A percentile compares a stretch with the other conserved stretches of the same genome.
phyloP scores from a whole-genome alignment of 2,329 filamentous ascomycete species.

The Fusarium transvaalense region DNA sequence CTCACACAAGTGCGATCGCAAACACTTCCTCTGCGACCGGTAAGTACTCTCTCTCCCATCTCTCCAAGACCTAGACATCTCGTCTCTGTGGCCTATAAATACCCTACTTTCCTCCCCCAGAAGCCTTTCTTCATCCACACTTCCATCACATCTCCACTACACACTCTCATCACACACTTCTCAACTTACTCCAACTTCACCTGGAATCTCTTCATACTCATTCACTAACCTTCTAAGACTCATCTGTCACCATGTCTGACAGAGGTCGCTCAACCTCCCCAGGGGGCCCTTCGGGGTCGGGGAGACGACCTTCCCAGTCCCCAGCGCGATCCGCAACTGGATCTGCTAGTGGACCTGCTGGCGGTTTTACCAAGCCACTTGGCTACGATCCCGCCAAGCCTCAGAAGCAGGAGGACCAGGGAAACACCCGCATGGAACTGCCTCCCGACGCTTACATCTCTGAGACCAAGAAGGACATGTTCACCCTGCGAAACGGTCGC shows the following conservation, averaged over 20 bases:
- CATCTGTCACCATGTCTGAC: conserved; percentile 51
- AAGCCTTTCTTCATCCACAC: not conserved
- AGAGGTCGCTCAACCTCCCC: conserved; percentile 49
- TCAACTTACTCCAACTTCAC: conserved; percentile 9
- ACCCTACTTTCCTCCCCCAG: not conserved
- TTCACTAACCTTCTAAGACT: conserved; percentile 14
- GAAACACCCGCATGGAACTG: conserved; percentile 66
- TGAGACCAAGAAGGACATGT: conserved; percentile 52
- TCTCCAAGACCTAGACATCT: not conserved
- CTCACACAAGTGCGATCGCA: not conserved
- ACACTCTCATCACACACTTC: not conserved
- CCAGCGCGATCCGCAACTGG: conserved; percentile 37
- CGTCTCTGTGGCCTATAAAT: conserved; percentile 6
- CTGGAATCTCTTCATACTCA: not conserved
- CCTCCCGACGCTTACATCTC: conserved; percentile 67
- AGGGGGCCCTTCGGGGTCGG: conserved; percentile 33
- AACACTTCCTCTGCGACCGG: conserved; percentile 15
- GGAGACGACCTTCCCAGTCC: conserved; percentile 38
- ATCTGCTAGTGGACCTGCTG: conserved; percentile 33
- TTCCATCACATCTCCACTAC: conserved; percentile 1
- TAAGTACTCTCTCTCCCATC: conserved; percentile 16
- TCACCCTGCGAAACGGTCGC: conserved; percentile 52
- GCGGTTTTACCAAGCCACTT: conserved; percentile 48
- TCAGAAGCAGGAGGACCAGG: conserved; percentile 50
- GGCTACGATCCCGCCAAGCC: conserved; percentile 61